Base-by-base conservation (phyloP, 139 green algal genomes). In the Chlorella sorokiniana region DNA sequence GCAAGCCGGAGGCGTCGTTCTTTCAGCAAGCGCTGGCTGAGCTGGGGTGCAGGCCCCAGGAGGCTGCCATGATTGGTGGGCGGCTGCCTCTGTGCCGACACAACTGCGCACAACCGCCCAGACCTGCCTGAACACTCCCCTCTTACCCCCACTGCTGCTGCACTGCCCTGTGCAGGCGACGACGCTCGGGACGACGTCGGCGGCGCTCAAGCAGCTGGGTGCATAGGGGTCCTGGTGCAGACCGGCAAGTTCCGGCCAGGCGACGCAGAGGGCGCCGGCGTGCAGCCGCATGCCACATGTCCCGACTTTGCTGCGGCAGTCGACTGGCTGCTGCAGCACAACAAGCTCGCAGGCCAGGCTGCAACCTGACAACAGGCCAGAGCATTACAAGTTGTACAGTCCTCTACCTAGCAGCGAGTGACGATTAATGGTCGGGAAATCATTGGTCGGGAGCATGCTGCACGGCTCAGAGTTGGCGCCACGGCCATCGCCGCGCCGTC, bases 151-250 rank as follows among this genome's bases (percentile, higher is more conserved):
- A 4, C 67, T 40, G 16, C 20, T 38, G 11, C 48, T 56, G 33
- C 27, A 27, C 68, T 38, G 11, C 41, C 11, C 41, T 37, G 38
- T 41, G 52, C 69, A 84, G 86, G 88, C 0, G 88, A 91, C 62
- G 88, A 91, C 48, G 86, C 88, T 23, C 44, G 74, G 4, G 83
- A 88, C 37, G 88, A 91, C 65, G 83, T 91, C 44, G 84, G 79
- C 4, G 86, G 81, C 0, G 88, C 86, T 1, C 83, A 89, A 48
- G 63, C 64, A 2, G 83, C 69, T 16, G 88, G 88, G 4, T 69
- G 88, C 51, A 44, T 42, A 48, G 88, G 83, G 6, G 10, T 91
- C 29, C 69, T 91, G 35, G 88, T 90, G 38, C 79, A 78, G 29
- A 88, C 83, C 1, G 86, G 86, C 23, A 90, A 90, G 38, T 86